Evolutionary conservation across 768 basidiomycete species (phyloP), one percentile per base, ranked within the genome.

Genomic region (Glaciozyma martinii): DNA sequence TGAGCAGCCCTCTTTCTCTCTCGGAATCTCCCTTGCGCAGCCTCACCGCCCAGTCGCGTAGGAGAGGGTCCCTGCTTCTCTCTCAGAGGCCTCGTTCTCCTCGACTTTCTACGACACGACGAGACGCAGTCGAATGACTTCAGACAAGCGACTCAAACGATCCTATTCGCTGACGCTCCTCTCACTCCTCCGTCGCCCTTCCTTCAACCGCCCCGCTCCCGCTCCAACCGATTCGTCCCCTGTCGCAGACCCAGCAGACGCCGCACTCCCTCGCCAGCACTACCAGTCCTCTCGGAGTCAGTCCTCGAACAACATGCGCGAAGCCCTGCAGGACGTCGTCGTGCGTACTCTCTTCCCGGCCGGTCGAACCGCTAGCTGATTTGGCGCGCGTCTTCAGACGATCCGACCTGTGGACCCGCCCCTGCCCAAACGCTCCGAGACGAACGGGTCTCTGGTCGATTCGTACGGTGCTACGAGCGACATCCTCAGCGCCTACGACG

Each of bases 301-400:
- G 32, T 40, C 27, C 42, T 8, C 52, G 7, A 5, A 19, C 46
- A 23, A 44, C n/a, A 50, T 53, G 49, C 55, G 15, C 8, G 56
- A 42, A 5, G 56, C 56, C n/a, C 27, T 57, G 25, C 43, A 43
- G 42, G 56, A 57, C 42, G 56, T 57, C 42, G 32, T 54, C 49
- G 53, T 53, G 29, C 19, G 50, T 60, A 21, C 37, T 18, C 16
- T 2, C 46, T 15, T 40, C 55, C 40, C 18, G 53, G 53, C 4
- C 25, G 29, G 21, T 13, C 15, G 18, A 15, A 10, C 9, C 18
- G 25, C 53, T 18, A 27, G 29, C 53, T 32, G 30, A 54, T 29
- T 10, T 30, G 30, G 29, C 30, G 18, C 49, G 23, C 23, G 12
- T 5, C 27, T n/a, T n/a, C 25, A 50, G 49, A 50, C n/a, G n/a